Evolutionary conservation across 495 filamentous ascomycete genomes (phyloP).

Genomic region (Penicillium cataractarum): DNA sequence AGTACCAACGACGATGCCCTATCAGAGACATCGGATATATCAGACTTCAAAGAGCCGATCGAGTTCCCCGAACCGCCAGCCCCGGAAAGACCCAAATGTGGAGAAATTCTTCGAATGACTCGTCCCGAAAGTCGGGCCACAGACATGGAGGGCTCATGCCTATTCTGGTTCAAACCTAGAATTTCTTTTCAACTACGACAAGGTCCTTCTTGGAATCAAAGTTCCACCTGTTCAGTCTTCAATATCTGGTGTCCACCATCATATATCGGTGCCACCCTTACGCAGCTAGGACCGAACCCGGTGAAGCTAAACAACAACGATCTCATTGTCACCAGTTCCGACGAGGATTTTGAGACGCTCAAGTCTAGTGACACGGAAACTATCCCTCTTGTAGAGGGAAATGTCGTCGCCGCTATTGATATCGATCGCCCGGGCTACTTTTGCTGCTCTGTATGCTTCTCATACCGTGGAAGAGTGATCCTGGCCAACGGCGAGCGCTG

Average conservation of each 20-base stretch:
- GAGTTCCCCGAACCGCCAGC: background rate
- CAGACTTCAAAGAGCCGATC: background rate
- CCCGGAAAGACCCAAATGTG: background rate
- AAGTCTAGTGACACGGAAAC: background rate
- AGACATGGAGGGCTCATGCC: background rate
- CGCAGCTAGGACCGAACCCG: background rate
- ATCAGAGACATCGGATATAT: background rate
- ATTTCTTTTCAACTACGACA: slow-evolving; percentile 2
- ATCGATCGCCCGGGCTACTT: slow-evolving; percentile 2
- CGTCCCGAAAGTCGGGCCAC: background rate
- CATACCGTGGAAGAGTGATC: background rate
- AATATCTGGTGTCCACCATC: slow-evolving; percentile 9
- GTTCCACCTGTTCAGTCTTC: background rate
- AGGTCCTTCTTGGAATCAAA: background rate
- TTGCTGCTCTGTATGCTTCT: background rate
- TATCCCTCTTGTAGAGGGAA: background rate
- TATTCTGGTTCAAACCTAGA: background rate
- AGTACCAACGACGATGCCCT: background rate
- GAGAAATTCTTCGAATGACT: background rate
- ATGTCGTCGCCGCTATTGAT: background rate
- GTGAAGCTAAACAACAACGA: slow-evolving; percentile 8
- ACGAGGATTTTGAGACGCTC: background rate
- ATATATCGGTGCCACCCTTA: slow-evolving; percentile 1
- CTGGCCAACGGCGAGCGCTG: slow-evolving; percentile 13
- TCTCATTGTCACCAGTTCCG: background rate